Evolutionary conservation across 1,284 basidiomycete genomes (phyloP).

Genomic region (Papiliotrema laurentii): DNA sequence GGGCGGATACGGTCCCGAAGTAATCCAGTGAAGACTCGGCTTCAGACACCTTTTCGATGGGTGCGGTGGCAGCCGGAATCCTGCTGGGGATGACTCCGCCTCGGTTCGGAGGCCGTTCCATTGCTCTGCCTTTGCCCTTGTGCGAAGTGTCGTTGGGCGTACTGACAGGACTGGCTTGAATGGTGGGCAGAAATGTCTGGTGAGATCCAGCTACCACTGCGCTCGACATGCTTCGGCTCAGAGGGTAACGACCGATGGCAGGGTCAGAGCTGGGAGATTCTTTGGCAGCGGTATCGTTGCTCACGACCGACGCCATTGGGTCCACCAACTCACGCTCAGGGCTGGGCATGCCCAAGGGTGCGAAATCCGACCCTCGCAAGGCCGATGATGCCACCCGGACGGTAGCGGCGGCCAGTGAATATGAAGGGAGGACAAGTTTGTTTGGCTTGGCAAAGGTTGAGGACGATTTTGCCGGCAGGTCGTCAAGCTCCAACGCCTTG

Average conservation of each 20-base stretch:
- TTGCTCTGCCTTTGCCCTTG: constrained; percentile 9
- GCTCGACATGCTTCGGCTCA: constrained; percentile 33
- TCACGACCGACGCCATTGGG: constrained; percentile 56
- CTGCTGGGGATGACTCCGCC: constrained; percentile 15
- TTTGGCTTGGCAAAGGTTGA: constrained; percentile 11
- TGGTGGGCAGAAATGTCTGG: constrained; percentile 30
- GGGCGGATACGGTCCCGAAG: constrained; percentile 25
- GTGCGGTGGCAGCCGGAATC: constrained; percentile 41
- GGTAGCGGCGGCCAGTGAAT: constrained; percentile 64
- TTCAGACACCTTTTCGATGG: constrained; percentile 29
- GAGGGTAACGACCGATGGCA: constrained; percentile 20
- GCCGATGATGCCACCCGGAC: constrained; percentile 65
- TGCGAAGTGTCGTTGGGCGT: constrained; percentile 30
- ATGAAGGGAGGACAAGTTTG: constrained; percentile 29
- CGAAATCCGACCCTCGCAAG: constrained; percentile 33
- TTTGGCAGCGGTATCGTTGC: constrained; percentile 3
- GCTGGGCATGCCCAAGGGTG: constrained; percentile 71
- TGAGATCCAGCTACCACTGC: constrained; percentile 6
- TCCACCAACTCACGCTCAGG: constrained; percentile 82
- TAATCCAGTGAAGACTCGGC: constrained; percentile 26
- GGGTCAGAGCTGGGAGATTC: constrained; percentile 35
- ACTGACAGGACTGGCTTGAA: constrained; percentile 37
- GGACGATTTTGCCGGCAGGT: constrained; percentile 4
- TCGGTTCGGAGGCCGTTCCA: constrained; percentile 1
- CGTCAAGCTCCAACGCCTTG: constrained; percentile 26